phyloP scores from a whole-genome alignment of 2,329 filamentous ascomycete genomes.

The Arthrobotrys pseudoclavata region DNA sequence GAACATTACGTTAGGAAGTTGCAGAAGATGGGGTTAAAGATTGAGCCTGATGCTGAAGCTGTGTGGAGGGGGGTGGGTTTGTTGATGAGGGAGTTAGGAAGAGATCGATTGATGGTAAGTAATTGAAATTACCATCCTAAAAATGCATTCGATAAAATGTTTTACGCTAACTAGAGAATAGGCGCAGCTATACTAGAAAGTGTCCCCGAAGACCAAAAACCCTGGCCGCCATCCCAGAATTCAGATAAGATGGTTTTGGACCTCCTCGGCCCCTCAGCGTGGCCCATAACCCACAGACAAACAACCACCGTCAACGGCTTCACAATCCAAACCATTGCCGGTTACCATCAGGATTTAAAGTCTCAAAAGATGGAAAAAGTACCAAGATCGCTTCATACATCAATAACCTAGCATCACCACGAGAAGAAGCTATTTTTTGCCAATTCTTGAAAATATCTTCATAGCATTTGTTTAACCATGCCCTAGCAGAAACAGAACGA shows the following conservation, averaged over 20 bases:
- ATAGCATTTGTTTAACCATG: slow-evolving; percentile 30
- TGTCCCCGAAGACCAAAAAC: slow-evolving; percentile 69
- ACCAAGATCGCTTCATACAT: slow-evolving; percentile 26
- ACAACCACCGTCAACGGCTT: neutral
- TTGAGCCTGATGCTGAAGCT: slow-evolving; percentile 28
- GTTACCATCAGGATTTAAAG: slow-evolving; percentile 25
- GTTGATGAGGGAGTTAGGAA: slow-evolving; percentile 21
- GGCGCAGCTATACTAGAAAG: slow-evolving; percentile 67
- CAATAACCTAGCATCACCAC: slow-evolving; percentile 17
- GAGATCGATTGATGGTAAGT: slow-evolving; percentile 25
- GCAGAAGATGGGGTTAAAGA: slow-evolving; percentile 10
- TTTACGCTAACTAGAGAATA: neutral
- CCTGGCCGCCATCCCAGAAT: slow-evolving; percentile 70
- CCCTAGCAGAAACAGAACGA: neutral
- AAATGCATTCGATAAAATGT: neutral
- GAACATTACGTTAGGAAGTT: slow-evolving; percentile 2
- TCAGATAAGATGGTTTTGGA: slow-evolving; percentile 63
- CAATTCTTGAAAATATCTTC: slow-evolving; percentile 20
- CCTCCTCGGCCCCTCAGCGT: slow-evolving; percentile 11
- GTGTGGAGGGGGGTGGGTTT: slow-evolving; percentile 23
- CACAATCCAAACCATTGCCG: neutral
- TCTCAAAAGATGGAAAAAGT: slow-evolving; percentile 6
- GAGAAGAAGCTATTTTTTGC: neutral
- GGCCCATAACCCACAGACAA: neutral
- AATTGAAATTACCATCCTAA: neutral